These are phyloP conservation scores for Saururus chinensis DNA, from an alignment of 164 flowering plant species.

Conservation along the genomic window DNA sequence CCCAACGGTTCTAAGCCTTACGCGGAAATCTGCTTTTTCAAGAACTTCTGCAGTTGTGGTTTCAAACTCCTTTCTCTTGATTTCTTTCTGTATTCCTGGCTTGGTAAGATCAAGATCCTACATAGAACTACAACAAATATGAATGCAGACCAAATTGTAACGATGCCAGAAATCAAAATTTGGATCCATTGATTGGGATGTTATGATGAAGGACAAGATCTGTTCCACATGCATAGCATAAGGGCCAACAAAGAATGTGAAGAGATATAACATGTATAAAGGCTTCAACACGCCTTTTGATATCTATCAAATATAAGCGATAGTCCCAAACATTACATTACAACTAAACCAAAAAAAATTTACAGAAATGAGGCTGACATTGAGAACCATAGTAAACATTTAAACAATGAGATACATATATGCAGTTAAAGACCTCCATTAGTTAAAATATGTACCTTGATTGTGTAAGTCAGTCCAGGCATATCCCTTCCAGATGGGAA, in stretches of 20 bases:
- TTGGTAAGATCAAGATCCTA: slow-evolving; percentile 76
- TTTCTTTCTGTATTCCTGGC: slow-evolving; percentile 34
- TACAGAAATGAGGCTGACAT: no score
- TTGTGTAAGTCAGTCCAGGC: slow-evolving; percentile 25
- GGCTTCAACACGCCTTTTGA: no score
- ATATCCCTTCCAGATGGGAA: slow-evolving; percentile 9
- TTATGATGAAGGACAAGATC: no score
- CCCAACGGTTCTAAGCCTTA: slow-evolving; percentile 6
- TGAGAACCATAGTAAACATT: no score
- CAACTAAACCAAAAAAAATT: no score
- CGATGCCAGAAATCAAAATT: not conserved
- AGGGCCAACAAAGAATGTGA: not conserved
- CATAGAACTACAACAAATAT: slow-evolving; percentile 2
- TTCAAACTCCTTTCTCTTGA: slow-evolving; percentile 31
- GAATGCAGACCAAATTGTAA: not conserved
- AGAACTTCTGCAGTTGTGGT: slow-evolving; percentile 67
- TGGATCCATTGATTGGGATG: no score
- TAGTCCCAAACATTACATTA: no score
- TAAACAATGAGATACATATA: not conserved
- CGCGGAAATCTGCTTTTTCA: slow-evolving; percentile 84
- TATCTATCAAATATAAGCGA: not conserved
- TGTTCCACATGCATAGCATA: not conserved
- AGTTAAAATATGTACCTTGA: slow-evolving; percentile 30
- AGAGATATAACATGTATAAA: no score
- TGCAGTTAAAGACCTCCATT: not conserved